Percentiles rank a stretch among this genome's conserved stretches.
Evolutionary conservation across 495 filamentous ascomycete genomes (phyloP).

Genomic region (Echria macrotheca): DNA sequence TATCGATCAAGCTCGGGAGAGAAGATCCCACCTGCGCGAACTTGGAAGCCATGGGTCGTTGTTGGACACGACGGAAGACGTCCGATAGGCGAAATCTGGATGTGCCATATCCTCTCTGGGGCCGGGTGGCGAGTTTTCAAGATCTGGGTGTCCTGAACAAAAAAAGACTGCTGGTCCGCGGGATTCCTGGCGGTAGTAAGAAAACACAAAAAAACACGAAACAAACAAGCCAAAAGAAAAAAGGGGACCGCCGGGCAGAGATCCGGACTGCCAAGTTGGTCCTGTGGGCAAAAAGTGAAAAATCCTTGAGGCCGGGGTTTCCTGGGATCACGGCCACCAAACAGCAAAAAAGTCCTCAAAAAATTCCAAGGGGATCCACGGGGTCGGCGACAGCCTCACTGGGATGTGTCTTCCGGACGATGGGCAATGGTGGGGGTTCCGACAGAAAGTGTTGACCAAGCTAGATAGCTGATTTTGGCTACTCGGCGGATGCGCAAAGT

Average conservation of each 20-base stretch:
- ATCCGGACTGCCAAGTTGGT: slow-evolving; percentile 7
- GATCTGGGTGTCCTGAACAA: slow-evolving; percentile 8
- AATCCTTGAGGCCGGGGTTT: slow-evolving; percentile 29
- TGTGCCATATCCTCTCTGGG: slow-evolving; percentile 32
- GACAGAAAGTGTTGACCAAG: slow-evolving; percentile 16
- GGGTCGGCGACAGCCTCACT: slow-evolving; percentile 28
- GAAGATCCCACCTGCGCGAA: slow-evolving; percentile 47
- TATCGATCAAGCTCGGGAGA: slow-evolving; percentile 25
- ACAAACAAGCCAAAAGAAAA: slow-evolving; percentile 16
- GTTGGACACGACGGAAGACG: slow-evolving; percentile 33
- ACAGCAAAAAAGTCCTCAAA: slow-evolving; percentile 25
- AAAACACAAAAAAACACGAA: slow-evolving; percentile 18
- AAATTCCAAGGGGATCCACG: slow-evolving; percentile 26
- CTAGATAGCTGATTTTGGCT: slow-evolving; percentile 17
- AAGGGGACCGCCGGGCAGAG: slow-evolving; percentile 7
- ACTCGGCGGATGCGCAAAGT: slow-evolving; percentile 16
- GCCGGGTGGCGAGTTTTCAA: slow-evolving; percentile 10
- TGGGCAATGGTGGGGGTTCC: slow-evolving; percentile 15
- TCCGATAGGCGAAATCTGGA: slow-evolving; percentile 38
- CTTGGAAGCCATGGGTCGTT: slow-evolving; percentile 42
- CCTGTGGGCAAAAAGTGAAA: slow-evolving; percentile 22
- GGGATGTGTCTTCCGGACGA: slow-evolving; percentile 23
- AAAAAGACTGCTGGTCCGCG: slow-evolving; percentile 7
- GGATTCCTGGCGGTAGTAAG: slow-evolving; percentile 12
- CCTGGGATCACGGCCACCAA: slow-evolving; percentile 26